These are phyloP conservation scores for Mortierella sp. DNA, from an alignment of 371 early-diverging fungal species.

Conservation along the genomic window DNA sequence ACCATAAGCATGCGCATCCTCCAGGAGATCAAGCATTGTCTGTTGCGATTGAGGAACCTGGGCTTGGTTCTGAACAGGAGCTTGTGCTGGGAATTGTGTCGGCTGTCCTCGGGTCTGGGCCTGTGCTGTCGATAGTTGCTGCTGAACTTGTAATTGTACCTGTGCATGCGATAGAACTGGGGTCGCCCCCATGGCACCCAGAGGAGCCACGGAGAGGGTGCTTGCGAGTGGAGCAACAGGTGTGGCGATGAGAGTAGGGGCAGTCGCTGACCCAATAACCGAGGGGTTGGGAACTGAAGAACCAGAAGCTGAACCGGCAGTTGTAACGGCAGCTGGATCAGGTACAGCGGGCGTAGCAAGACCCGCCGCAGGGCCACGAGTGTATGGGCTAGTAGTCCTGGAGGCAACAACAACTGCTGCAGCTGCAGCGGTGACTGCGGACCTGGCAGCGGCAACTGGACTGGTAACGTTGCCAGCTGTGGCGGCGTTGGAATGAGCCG, in stretches of 20 bases:
- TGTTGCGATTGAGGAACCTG: neutral
- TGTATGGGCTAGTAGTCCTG: neutral
- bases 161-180: neutral
- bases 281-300: neutral
- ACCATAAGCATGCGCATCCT: slow-evolving; percentile 1
- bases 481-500: neutral
- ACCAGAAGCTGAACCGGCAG: neutral
- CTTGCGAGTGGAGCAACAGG: neutral
- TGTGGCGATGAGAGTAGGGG: neutral
- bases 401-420: neutral
- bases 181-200: neutral
- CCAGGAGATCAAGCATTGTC: neutral
- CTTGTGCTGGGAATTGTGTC: neutral
- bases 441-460: neutral
- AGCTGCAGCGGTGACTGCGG: neutral
- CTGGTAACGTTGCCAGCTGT: neutral
- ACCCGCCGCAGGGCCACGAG: neutral
- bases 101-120: neutral
- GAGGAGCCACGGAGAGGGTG: neutral
- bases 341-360: neutral
- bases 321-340: neutral
- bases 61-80: neutral
- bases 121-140: neutral
- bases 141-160: neutral
- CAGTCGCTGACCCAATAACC: neutral